These are phyloP conservation scores for Saitozyma podzolica DNA, from an alignment of 768 basidiomycete species.

Conservation along the genomic window DNA sequence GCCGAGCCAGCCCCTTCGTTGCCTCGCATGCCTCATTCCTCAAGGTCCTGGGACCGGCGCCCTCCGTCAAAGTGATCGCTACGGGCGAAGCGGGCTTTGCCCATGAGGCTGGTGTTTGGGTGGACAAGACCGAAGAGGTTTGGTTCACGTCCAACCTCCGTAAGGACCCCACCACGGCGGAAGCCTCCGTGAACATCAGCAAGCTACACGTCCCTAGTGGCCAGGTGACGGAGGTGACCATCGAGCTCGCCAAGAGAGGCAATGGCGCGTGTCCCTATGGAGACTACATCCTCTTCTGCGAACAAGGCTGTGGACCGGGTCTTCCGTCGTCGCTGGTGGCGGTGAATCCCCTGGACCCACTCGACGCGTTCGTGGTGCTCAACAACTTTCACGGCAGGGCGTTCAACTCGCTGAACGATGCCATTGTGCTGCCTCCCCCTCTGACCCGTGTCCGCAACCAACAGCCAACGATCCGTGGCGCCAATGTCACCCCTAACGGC, in stretches of 20 bases:
- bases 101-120: conserved; percentile 27
- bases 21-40: conserved; percentile 9
- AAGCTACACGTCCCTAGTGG: conserved; percentile 5
- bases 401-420: conserved; percentile 38
- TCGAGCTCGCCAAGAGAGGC: neutral
- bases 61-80: conserved; percentile 9
- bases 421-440: conserved; percentile 18
- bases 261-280: conserved; percentile 24
- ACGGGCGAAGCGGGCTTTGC: conserved; percentile 10
- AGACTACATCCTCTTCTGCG: conserved; percentile 23
- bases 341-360: conserved; percentile 15
- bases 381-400: conserved; percentile 27
- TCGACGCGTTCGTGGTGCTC: conserved; percentile 7
- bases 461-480: neutral
- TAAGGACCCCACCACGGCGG: neutral
- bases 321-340: conserved; percentile 17
- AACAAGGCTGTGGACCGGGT: conserved; percentile 15
- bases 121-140: conserved; percentile 6
- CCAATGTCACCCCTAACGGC: conserved; percentile 25
- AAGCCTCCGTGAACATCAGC: conserved; percentile 3
- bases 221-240: neutral
- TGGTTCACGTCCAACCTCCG: conserved; percentile 27
- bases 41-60: conserved; percentile 2
- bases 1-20: conserved; percentile 11
- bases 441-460: neutral